Conservation (phyloP, 225 moss, liverwort and hornwort genomes). For the Climacium dendroides region DNA sequence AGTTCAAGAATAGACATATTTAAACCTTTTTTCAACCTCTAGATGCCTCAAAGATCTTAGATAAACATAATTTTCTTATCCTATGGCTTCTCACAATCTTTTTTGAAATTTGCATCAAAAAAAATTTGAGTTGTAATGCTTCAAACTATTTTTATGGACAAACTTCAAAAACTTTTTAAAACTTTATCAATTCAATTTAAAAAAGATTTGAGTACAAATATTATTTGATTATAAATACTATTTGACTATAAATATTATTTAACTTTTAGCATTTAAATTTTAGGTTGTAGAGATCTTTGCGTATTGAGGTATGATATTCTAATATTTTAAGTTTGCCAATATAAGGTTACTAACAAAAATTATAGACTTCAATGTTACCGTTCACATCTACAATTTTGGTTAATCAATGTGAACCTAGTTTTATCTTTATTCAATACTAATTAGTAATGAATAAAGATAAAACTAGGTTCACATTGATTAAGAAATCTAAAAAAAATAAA, state of each 20-base stretch:
- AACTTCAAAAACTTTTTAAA: too few relatives aligned
- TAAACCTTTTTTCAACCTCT: background rate
- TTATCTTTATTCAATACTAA: background rate
- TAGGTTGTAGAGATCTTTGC: background rate
- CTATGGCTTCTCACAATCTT: accelerated
- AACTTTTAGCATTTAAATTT: background rate
- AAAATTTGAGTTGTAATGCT: too few relatives aligned
- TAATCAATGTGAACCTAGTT: too few relatives aligned
- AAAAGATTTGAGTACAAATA: too few relatives aligned
- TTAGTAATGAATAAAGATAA: too few relatives aligned
- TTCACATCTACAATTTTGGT: background rate
- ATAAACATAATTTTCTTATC: background rate
- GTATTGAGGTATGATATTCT: background rate
- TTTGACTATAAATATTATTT: background rate
- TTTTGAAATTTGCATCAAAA: background rate
- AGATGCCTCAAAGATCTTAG: background rate
- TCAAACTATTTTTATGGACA: too few relatives aligned
- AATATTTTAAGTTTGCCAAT: background rate
- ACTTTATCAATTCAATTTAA: too few relatives aligned
- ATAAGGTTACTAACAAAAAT: background rate
- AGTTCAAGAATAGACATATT: background rate
- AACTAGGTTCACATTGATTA: too few relatives aligned
- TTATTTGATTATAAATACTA: too few relatives aligned
- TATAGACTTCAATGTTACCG: background rate
- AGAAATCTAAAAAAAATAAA: background rate